Base-by-base conservation (phyloP, 306 rosid genomes). In the Begonia loranthoides region DNA sequence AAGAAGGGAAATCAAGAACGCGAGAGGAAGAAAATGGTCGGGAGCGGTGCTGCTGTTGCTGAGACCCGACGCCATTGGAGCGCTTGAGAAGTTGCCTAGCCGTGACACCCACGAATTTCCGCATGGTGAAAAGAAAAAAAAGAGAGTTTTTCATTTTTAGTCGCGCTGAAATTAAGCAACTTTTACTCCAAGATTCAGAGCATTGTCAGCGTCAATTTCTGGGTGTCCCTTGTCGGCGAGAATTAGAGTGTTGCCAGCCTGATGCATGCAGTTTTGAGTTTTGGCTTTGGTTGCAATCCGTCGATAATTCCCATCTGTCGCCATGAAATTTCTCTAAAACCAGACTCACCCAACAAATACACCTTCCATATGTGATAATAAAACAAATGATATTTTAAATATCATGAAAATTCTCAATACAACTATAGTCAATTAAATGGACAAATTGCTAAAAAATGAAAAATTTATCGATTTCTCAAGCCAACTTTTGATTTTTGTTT, bases 21-120 rank as follows among this genome's bases (percentile, higher is more conserved):
- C 60, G 15, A 16, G 66, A 3, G 24, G 92, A 54, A 1, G 78
- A 75, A 9, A 79, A 51, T 70, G 70, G 63, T 2, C 83, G 88
- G 9, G 59, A 45, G 52, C 7, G 10, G 11, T 48, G 19, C 52
- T 48, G 24, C n/a, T 33, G 62, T 5, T 50, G 56, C 24, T 61
- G 39, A 33, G 22, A 51, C 57, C 33, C 66, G 22, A 66, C 43
- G 34, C 34, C 34, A 24, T 24, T 24, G 9, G 81, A 76, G 14
- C 71, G 76, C 66, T 13, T 63, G 59, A 76, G 60, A 51, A 79
- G 53, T 46, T 24, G 16, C 22, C 66, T 57, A 21, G 76, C 62
- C 46, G 62, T 64, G 55, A 65, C 75, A 43, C 73, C 68, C 10
- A 67, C 90, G 79, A 70, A 76, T 76, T 73, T 89, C 83, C 94